phyloP scores from a whole-genome alignment of 2,329 filamentous ascomycete genomes.

The Hypoxylon sp. region DNA sequence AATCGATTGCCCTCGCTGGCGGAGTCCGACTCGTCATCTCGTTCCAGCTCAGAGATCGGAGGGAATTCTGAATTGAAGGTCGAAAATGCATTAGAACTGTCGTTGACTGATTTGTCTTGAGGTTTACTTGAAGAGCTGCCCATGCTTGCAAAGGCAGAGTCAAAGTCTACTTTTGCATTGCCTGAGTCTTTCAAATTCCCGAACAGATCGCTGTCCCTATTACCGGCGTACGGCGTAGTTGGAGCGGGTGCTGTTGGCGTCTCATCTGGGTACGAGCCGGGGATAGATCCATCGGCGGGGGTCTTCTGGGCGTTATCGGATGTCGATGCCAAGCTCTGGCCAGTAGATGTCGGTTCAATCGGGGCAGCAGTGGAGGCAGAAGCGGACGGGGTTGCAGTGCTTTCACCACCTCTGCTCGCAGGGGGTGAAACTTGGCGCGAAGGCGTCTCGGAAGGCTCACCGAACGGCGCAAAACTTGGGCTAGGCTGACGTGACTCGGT shows the following conservation, averaged over 20 bases:
- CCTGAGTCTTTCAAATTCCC: constrained; percentile 62
- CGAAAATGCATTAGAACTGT: constrained; percentile 60
- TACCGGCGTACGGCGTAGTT: constrained; percentile 47
- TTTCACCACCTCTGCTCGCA: constrained; percentile 68
- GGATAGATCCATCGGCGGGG: constrained; percentile 56
- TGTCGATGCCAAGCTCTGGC: constrained; percentile 52
- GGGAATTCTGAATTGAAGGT: constrained; percentile 85
- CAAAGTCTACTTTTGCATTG: constrained; percentile 83
- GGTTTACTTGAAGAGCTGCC: constrained; percentile 63
- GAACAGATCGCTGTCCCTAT: constrained; percentile 63
- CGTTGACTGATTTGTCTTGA: constrained; percentile 58
- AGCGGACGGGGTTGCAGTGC: constrained; percentile 47
- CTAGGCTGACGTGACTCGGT: constrained; percentile 82
- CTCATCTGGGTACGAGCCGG: constrained; percentile 67
- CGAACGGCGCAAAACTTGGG: constrained; percentile 80
- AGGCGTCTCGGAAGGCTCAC: constrained; percentile 75
- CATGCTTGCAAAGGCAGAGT: constrained; percentile 86
- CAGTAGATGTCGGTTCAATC: constrained; percentile 55
- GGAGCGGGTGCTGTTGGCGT: constrained; percentile 46
- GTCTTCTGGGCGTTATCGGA: constrained; percentile 51
- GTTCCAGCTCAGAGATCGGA: constrained; percentile 87
- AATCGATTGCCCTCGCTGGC: constrained; percentile 86
- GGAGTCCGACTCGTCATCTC: constrained; percentile 86
- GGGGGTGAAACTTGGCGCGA: constrained; percentile 84
- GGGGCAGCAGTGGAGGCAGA: constrained; percentile 52